Evolutionary conservation across 2,329 filamentous ascomycete genomes (phyloP), one percentile per base, ranked within the genome.

Genomic region (Diaporthe helianthi): DNA sequence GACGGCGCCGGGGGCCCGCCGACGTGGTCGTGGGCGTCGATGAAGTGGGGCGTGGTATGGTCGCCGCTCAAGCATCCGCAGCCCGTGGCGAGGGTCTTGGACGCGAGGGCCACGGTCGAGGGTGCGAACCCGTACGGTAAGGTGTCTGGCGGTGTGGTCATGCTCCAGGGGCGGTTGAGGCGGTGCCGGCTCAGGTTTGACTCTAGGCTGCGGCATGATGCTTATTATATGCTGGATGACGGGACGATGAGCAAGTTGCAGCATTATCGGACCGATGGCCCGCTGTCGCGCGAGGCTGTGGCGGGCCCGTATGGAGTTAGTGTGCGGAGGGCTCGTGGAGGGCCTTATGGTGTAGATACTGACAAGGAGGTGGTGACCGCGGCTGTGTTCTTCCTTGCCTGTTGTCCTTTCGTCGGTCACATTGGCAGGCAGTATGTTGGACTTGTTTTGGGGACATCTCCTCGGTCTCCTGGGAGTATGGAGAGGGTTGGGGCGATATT

Each of bases 181-280:
- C 41, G 58, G 41, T 61, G 58, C 58, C 41, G 58, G 41, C 17
- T 61, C 12, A 61, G 17, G 26, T 61, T 31, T 15, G 41, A 61
- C 29, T 24, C 6, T 19, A 44, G 41, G 3, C 26, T 61, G 58
- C 17, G 17, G 6, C 58, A 61, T 19, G 41, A 61, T 17, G 58
- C 58, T 19, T 61, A 47, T 29, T 61, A 61, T 9, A 36, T 7
- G 4, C 26, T 24, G 24, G 41, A 22, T 1, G 58, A 61, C 8
- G 58, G 58, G 3, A 17, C 41, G 7, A 33, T 6, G 13, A 47
- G 58, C 58, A 61, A 61, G 58, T 1, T 17, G 10, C 58, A 61
- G 41, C 58, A 61, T n/a, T 61, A 61, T n/a, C 41, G 58, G 29
- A 61, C 58, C 22, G 58, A 61, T n/a, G 58, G 58, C 8, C 58